phyloP scores from a whole-genome alignment of 164 flowering plant genomes.

The Piper longum region DNA sequence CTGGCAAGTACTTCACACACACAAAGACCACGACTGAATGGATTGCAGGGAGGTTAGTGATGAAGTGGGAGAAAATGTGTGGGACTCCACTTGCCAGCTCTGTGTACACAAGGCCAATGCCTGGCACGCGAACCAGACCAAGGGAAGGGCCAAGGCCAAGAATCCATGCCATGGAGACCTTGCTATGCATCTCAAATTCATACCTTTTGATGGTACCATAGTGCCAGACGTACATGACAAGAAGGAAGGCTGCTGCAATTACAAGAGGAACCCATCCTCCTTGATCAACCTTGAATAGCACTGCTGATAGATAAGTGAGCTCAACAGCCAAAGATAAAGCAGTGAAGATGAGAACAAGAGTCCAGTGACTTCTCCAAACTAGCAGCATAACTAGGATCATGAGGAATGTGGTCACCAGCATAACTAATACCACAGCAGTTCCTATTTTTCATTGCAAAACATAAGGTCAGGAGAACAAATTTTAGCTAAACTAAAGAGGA shows the following conservation, averaged over 20 bases:
- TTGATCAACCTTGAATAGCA: conserved; percentile 77
- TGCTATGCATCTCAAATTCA: conserved; percentile 90
- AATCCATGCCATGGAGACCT: conserved; percentile 94
- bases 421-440: conserved; percentile 73
- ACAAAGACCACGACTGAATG: conserved; percentile 88
- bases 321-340: conserved; percentile 54
- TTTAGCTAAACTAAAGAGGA: too few species aligned
- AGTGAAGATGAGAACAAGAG: conserved; percentile 53
- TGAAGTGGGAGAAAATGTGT: conserved; percentile 90
- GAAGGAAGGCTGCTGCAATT: conserved; percentile 62
- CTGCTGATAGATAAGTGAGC: conserved; percentile 61
- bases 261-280: conserved; percentile 99
- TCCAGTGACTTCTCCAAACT: conserved; percentile 92
- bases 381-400: conserved; percentile 71
- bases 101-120: conserved; percentile 89
- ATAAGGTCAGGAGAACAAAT: not conserved
- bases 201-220: conserved; percentile 84
- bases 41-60: conserved; percentile 91
- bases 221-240: conserved; percentile 90
- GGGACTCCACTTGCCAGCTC: conserved; percentile 97
- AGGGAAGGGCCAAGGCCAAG: conserved; percentile 93
- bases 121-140: conserved; percentile 94
- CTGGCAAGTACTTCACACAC: conserved; percentile 95
- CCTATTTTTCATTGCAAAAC: conserved; percentile 26
- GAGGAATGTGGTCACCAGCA: conserved; percentile 75